Conservation (phyloP, 345 rosid genomes). For the Abelmoschus esculentus region DNA sequence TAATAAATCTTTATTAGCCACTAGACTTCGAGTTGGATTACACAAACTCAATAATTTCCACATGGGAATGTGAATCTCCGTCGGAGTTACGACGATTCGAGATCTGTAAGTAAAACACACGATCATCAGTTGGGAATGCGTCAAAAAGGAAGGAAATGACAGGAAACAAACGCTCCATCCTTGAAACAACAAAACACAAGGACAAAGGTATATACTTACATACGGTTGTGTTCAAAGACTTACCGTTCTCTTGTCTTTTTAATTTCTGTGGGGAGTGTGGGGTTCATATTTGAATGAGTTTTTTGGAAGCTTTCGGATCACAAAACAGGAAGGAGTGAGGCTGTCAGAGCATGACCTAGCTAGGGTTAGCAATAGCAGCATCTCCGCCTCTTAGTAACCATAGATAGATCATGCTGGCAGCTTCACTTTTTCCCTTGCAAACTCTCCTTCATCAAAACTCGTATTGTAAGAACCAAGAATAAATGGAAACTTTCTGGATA, state of each 20-base stretch:
- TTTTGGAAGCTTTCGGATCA: slow-evolving; percentile 19
- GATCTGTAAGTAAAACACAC: too few relatives aligned
- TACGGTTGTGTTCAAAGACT: neutral
- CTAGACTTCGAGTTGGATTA: too few relatives aligned
- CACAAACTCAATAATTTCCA: too few relatives aligned
- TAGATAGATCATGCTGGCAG: slow-evolving; percentile 95
- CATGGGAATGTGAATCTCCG: too few relatives aligned
- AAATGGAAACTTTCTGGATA: neutral
- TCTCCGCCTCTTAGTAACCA: slow-evolving; percentile 20
- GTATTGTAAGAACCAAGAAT: neutral
- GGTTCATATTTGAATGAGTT: neutral
- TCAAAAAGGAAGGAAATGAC: too few relatives aligned
- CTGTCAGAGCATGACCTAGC: slow-evolving; percentile 90
- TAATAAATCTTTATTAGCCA: too few relatives aligned
- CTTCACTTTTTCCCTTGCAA: slow-evolving; percentile 75
- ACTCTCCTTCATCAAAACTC: slow-evolving; percentile 10
- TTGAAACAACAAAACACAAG: neutral
- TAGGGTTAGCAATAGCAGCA: slow-evolving; percentile 29
- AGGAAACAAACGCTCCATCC: neutral
- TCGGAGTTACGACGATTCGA: too few relatives aligned
- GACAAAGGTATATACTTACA: neutral
- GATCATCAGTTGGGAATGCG: too few relatives aligned
- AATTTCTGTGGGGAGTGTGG: neutral
- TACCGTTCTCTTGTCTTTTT: neutral
- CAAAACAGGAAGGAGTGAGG: slow-evolving; percentile 72